These are phyloP conservation scores for Senna siamea DNA, from an alignment of 306 rosid genomes.

Conservation along the genomic window DNA sequence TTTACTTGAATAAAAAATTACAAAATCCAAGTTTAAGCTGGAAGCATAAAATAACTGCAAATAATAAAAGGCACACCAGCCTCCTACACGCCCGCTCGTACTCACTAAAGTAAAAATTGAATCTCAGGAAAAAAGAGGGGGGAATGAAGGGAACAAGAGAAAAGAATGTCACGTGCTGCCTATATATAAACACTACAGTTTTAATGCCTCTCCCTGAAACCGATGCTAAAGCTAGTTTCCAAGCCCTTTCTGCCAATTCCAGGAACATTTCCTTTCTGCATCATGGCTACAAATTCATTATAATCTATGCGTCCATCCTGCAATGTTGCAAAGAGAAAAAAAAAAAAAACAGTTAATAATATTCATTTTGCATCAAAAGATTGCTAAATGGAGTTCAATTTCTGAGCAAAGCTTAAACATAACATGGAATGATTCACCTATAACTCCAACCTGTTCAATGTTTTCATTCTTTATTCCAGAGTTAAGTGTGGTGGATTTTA, in stretches of 20 bases:
- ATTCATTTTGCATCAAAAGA: background rate
- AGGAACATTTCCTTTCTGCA: slow-evolving; percentile 82
- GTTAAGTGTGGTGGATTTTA: background rate
- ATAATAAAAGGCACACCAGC: slow-evolving; percentile 8
- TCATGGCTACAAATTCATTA: slow-evolving; percentile 97
- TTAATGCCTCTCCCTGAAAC: slow-evolving; percentile 73
- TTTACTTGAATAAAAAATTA: slow-evolving; percentile 32
- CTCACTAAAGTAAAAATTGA: slow-evolving; percentile 26
- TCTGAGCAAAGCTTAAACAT: slow-evolving; percentile 20
- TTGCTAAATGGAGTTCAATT: slow-evolving; percentile 1
- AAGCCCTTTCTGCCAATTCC: slow-evolving; percentile 67
- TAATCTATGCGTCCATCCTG: slow-evolving; percentile 98
- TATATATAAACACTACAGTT: slow-evolving; percentile 37
- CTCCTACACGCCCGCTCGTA: slow-evolving; percentile 3
- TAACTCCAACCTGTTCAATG: background rate
- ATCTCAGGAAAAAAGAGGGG: background rate
- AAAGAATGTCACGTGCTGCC: slow-evolving; percentile 17
- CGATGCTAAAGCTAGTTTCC: slow-evolving; percentile 73
- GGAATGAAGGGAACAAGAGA: background rate
- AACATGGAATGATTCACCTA: background rate
- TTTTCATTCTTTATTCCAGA: background rate
- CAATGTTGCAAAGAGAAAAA: background rate
- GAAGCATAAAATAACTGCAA: slow-evolving; percentile 31
- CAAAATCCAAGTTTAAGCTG: slow-evolving; percentile 39
- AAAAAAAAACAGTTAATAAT: background rate